Evolutionary conservation across 192 early-diverging fungal species (phyloP).

Genomic region (Coemansia sp.): DNA sequence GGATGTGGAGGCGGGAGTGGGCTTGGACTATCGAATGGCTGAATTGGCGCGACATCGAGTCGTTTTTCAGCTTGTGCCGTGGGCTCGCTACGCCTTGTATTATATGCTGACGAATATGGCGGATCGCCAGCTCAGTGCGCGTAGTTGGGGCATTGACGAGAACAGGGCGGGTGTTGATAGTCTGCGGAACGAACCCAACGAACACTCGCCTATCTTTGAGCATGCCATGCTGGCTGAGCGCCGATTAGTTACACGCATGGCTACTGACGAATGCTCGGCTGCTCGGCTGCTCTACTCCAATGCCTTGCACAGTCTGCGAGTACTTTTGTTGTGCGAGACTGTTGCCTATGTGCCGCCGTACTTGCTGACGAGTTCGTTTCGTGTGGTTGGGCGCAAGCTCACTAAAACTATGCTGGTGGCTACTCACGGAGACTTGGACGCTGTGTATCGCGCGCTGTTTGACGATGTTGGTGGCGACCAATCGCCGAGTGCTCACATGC

Average conservation of each 20-base stretch:
- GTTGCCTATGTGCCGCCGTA: slow-evolving; percentile 26
- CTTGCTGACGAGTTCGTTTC: slow-evolving; percentile 19
- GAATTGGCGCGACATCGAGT: slow-evolving; percentile 25
- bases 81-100: slow-evolving; percentile 26
- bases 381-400: background rate
- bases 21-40: slow-evolving; percentile 16
- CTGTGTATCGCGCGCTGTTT: slow-evolving; percentile 14
- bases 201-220: background rate
- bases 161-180: background rate
- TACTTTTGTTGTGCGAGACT: slow-evolving; percentile 10
- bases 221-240: slow-evolving; percentile 7
- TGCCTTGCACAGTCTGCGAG: slow-evolving; percentile 25
- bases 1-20: background rate
- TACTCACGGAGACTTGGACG: slow-evolving; percentile 5
- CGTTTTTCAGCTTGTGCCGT: slow-evolving; percentile 13
- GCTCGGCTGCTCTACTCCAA: slow-evolving; percentile 19
- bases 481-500: background rate
- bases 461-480: background rate
- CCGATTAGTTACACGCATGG: background rate
- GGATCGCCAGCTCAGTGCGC: slow-evolving; percentile 5
- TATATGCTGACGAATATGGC: slow-evolving; percentile 17
- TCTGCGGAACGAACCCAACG: background rate
- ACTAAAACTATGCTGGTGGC: slow-evolving; percentile 8
- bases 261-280: slow-evolving; percentile 29
- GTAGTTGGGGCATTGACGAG: slow-evolving; percentile 6